Conservation (phyloP, 495 filamentous ascomycete species). For the Penicillium silybi region DNA sequence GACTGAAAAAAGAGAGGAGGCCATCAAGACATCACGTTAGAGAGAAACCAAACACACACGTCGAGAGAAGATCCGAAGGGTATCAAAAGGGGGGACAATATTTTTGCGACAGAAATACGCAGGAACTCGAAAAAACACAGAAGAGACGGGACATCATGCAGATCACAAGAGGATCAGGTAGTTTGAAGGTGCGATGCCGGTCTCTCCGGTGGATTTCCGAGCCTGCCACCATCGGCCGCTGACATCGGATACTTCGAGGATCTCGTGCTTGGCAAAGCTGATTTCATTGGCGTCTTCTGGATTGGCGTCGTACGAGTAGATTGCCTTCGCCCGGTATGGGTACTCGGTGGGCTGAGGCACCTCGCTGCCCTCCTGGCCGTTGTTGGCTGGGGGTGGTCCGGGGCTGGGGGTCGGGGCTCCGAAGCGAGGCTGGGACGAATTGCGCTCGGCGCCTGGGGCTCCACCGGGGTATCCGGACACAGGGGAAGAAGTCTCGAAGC, state of each 20-base stretch:
- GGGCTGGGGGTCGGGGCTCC: constrained; percentile 33
- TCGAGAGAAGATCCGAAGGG: constrained; percentile 45
- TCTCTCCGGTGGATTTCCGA: constrained; percentile 89
- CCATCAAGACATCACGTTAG: constrained; percentile 47
- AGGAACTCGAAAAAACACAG: constrained; percentile 23
- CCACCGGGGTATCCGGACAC: constrained; percentile 74
- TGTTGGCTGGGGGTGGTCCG: constrained; percentile 16
- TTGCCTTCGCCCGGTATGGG: constrained; percentile 94
- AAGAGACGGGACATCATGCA: constrained; percentile 22
- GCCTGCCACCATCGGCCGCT: constrained; percentile 99
- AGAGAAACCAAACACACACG: constrained; percentile 31
- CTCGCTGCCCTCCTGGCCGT: constrained; percentile 46
- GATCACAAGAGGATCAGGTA: constrained; percentile 92
- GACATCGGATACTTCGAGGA: constrained; percentile 94
- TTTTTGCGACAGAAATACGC: constrained; percentile 31
- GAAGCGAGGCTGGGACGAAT: constrained; percentile 57
- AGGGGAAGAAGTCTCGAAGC: constrained; percentile 93
- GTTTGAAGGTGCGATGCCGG: constrained; percentile 95
- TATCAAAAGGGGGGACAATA: constrained; percentile 43
- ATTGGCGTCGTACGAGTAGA: constrained; percentile 98
- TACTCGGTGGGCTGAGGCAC: constrained; percentile 85
- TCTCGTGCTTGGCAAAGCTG: constrained; percentile 93
- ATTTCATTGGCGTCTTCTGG: constrained; percentile 98
- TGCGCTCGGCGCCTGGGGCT: constrained; percentile 53
- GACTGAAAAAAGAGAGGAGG: constrained; percentile 18